These are phyloP conservation scores for Leccinum rimulosum DNA, from an alignment of 768 basidiomycete species.

Conservation along the genomic window DNA sequence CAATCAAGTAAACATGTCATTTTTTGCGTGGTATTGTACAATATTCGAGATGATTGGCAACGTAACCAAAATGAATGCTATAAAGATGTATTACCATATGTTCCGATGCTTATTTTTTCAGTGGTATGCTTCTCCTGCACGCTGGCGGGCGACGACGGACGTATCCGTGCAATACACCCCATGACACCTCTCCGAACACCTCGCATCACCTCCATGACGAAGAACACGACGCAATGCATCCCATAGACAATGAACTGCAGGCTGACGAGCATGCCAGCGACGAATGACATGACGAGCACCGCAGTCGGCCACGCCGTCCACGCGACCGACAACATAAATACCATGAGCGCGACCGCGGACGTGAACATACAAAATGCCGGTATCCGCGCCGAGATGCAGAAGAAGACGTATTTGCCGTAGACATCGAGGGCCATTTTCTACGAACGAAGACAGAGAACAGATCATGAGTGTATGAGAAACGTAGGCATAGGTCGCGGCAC, in stretches of 20 bases:
- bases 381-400: conserved; percentile 61
- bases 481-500: neutral
- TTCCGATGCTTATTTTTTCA: conserved; percentile 1
- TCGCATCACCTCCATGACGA: conserved; percentile 8
- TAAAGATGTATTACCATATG: neutral
- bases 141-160: conserved; percentile 7
- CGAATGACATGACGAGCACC: conserved; percentile 55
- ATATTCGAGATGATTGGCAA: neutral
- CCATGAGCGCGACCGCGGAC: conserved; percentile 55
- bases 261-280: conserved; percentile 56
- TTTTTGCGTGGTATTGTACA: conserved; percentile 7
- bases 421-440: conserved; percentile 46
- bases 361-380: conserved; percentile 60
- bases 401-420: conserved; percentile 63
- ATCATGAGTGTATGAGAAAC: neutral
- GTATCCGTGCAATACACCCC: conserved; percentile 12
- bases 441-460: neutral
- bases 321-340: conserved; percentile 59
- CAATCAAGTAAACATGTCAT: neutral
- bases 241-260: conserved; percentile 69
- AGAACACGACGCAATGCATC: conserved; percentile 25
- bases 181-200: conserved; percentile 12
- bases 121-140: conserved; percentile 9
- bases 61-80: neutral
- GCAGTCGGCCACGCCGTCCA: conserved; percentile 63